A percentile compares a stretch with the other conserved stretches of the same genome.
Evolutionary conservation across 2,329 filamentous ascomycete genomes (phyloP).

Genomic region (Pyrenochaeta sp.): DNA sequence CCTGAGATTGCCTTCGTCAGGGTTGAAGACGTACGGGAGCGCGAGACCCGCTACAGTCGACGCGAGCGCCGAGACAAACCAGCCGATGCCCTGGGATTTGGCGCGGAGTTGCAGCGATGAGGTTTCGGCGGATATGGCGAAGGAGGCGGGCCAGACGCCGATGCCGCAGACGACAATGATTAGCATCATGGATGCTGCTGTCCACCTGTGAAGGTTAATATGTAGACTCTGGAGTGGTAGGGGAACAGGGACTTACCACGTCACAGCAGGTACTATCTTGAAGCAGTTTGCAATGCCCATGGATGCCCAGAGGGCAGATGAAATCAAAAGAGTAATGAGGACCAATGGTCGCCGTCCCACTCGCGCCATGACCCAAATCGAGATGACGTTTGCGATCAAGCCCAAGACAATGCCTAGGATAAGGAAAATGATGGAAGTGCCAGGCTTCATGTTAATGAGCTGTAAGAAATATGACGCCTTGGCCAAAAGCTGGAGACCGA

Average conservation of each 20-base stretch:
- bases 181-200: slow-evolving; percentile 51
- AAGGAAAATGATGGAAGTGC: slow-evolving; percentile 52
- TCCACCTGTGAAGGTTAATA: slow-evolving; percentile 43
- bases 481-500: slow-evolving; percentile 45
- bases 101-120: slow-evolving; percentile 55
- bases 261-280: slow-evolving; percentile 41
- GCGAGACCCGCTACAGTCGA: slow-evolving; percentile 56
- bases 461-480: slow-evolving; percentile 47
- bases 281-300: slow-evolving; percentile 60
- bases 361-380: slow-evolving; percentile 54
- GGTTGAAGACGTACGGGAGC: slow-evolving; percentile 62
- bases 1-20: slow-evolving; percentile 51
- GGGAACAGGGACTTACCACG: slow-evolving; percentile 46
- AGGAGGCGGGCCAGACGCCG: slow-evolving; percentile 55
- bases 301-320: slow-evolving; percentile 51
- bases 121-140: slow-evolving; percentile 54
- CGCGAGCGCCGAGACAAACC: slow-evolving; percentile 51
- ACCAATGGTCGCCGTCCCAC: slow-evolving; percentile 53
- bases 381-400: slow-evolving; percentile 53
- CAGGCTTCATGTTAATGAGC: slow-evolving; percentile 40
- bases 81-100: slow-evolving; percentile 55
- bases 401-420: slow-evolving; percentile 57
- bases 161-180: slow-evolving; percentile 54
- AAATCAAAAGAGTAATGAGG: slow-evolving; percentile 43
- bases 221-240: not conserved